phyloP scores from a whole-genome alignment of 2,329 filamentous ascomycete genomes.

The Talaromyces marneffei region DNA sequence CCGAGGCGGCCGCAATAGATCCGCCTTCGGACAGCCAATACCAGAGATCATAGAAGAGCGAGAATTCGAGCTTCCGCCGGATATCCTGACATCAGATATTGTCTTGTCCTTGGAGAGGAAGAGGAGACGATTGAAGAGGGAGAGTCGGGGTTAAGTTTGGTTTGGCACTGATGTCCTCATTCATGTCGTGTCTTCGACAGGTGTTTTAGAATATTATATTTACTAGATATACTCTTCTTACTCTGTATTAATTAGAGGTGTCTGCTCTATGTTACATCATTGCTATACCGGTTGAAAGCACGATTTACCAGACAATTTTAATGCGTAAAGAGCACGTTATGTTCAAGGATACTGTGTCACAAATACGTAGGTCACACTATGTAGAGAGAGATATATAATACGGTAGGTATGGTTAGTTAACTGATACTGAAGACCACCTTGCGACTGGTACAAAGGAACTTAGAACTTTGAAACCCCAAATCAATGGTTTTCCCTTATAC shows the following conservation, averaged over 20 bases:
- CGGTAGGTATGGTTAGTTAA: too few relatives aligned
- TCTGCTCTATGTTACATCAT: background rate
- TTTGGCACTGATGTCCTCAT: background rate
- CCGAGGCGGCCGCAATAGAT: constrained; percentile 61
- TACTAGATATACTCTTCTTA: background rate
- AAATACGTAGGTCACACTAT: too few relatives aligned
- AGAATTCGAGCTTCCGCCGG: constrained; percentile 71
- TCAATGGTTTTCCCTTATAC: too few relatives aligned
- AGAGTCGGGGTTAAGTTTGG: constrained; percentile 17
- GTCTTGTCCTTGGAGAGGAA: constrained; percentile 38
- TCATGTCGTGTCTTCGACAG: background rate
- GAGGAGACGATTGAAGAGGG: constrained; percentile 31
- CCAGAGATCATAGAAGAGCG: constrained; percentile 60
- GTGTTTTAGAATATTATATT: background rate
- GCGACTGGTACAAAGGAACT: too few relatives aligned
- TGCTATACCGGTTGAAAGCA: background rate
- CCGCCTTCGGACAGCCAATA: constrained; percentile 76
- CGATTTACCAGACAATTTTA: background rate
- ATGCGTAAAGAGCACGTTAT: too few relatives aligned
- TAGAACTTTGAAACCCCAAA: too few relatives aligned
- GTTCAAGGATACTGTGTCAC: too few relatives aligned
- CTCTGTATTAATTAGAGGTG: background rate
- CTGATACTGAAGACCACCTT: too few relatives aligned
- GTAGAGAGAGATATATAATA: too few relatives aligned
- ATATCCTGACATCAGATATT: constrained; percentile 44